Evolutionary conservation across 352 stramenopile genomes (phyloP).

Genomic region (Phytophthora pistaciae): DNA sequence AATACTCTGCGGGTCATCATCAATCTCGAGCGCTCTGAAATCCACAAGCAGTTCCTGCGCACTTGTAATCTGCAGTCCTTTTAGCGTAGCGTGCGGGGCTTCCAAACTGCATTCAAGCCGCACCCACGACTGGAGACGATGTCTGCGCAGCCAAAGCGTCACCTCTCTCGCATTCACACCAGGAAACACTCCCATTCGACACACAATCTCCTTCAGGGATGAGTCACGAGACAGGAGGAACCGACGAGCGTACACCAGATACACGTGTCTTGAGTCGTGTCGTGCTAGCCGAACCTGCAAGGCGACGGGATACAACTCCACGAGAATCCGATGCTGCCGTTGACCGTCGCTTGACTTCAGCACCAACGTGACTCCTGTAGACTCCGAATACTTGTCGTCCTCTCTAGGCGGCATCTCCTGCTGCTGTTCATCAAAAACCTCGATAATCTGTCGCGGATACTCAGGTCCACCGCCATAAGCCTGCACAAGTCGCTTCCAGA

Average conservation of each 20-base stretch:
- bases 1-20: conserved; percentile 35
- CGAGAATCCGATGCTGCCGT: conserved; percentile 26
- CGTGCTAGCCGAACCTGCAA: conserved; percentile 66
- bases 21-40: conserved; percentile 56
- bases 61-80: conserved; percentile 53
- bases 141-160: conserved; percentile 68
- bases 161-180: conserved; percentile 66
- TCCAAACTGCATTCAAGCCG: conserved; percentile 68
- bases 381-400: conserved; percentile 2
- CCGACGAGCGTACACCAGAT: conserved; percentile 60
- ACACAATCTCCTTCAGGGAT: conserved; percentile 66
- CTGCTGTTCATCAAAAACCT: conserved; percentile 19
- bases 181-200: conserved; percentile 61
- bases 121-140: conserved; percentile 65
- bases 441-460: conserved; percentile 60
- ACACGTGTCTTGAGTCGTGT: conserved; percentile 65
- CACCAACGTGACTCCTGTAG: background rate
- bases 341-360: conserved; percentile 9
- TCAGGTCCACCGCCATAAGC: conserved; percentile 67
- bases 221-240: conserved; percentile 52
- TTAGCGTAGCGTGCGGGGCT: conserved; percentile 45
- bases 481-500: conserved; percentile 66
- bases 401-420: conserved; percentile 28
- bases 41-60: conserved; percentile 75
- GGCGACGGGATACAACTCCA: conserved; percentile 67